phyloP scores from a whole-genome alignment of 2,329 filamentous ascomycete genomes.

The Penicillium sp. region DNA sequence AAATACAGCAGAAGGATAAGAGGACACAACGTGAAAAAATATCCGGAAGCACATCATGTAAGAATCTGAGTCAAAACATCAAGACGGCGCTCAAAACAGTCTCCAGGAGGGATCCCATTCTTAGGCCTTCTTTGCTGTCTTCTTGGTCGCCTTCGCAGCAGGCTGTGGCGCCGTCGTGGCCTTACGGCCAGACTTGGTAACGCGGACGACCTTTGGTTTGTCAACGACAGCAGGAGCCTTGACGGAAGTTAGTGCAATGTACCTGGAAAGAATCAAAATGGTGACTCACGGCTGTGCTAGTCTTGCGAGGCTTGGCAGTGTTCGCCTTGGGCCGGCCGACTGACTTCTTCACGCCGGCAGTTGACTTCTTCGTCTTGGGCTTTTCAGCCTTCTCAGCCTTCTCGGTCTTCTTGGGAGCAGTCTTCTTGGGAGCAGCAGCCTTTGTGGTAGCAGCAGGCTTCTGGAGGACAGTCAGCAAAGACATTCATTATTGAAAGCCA shows the following conservation, averaged over 20 bases:
- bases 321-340: slow-evolving; percentile 58
- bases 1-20: slow-evolving; percentile 38
- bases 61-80: slow-evolving; percentile 22
- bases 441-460: slow-evolving; percentile 23
- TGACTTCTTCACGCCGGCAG: slow-evolving; percentile 53
- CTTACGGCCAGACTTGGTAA: slow-evolving; percentile 86
- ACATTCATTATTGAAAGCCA: not conserved
- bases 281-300: slow-evolving; percentile 47
- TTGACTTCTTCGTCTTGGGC: slow-evolving; percentile 52
- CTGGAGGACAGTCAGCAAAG: slow-evolving; percentile 2
- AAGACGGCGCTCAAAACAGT: slow-evolving; percentile 28
- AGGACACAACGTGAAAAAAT: slow-evolving; percentile 31
- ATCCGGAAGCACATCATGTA: slow-evolving; percentile 24
- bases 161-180: slow-evolving; percentile 67
- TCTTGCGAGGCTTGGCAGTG: slow-evolving; percentile 60
- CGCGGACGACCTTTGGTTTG: slow-evolving; percentile 71
- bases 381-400: slow-evolving; percentile 47
- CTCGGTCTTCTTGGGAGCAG: slow-evolving; percentile 49
- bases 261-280: not conserved
- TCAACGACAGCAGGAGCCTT: slow-evolving; percentile 71
- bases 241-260: slow-evolving; percentile 27
- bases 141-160: slow-evolving; percentile 54
- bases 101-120: slow-evolving; percentile 9
- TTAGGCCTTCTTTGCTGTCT: slow-evolving; percentile 47
- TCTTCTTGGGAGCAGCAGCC: slow-evolving; percentile 46